Percentiles rank a stretch among this genome's conserved stretches.
These are phyloP conservation scores for Debaryomycetaceae sp. DNA, from an alignment of 1,139 yeast species.

Conservation along the genomic window DNA sequence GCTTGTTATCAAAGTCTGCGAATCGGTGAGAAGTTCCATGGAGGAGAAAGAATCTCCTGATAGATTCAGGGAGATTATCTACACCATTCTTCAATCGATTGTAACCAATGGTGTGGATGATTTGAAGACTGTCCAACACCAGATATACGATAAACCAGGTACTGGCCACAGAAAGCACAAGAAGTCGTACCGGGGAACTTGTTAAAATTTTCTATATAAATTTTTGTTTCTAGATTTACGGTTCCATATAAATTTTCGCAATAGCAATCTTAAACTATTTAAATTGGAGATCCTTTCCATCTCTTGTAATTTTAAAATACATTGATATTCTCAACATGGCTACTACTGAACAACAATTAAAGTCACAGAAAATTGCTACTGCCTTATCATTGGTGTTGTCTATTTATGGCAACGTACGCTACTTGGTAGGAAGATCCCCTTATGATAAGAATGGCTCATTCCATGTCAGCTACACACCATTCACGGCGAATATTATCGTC, in stretches of 20 bases:
- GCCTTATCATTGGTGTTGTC: constrained; percentile 52
- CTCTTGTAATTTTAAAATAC: too few species aligned
- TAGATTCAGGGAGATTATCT: constrained; percentile 17
- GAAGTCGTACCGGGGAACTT: constrained; percentile 52
- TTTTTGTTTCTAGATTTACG: background rate
- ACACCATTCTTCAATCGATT: constrained; percentile 34
- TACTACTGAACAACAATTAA: constrained; percentile 7
- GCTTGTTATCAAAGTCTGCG: constrained; percentile 43
- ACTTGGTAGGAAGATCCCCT: constrained; percentile 50
- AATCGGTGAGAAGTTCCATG: constrained; percentile 23
- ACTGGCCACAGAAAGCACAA: constrained; percentile 32
- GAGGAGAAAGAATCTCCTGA: constrained; percentile 9
- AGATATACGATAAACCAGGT: constrained; percentile 17
- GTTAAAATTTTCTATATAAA: constrained; percentile 25
- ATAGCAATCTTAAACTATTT: background rate
- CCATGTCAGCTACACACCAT: constrained; percentile 57
- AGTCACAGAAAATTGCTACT: constrained; percentile 43
- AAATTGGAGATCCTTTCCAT: too few species aligned
- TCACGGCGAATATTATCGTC: constrained; percentile 56
- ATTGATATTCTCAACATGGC: constrained; percentile 2
- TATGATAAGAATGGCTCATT: constrained; percentile 43
- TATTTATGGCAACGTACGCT: constrained; percentile 51
- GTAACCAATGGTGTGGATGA: constrained; percentile 38
- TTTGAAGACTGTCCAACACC: constrained; percentile 22
- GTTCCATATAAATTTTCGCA: background rate